Base-by-base conservation (phyloP, 176 grass and related monocot genomes). In the Lolium multiflorum region DNA sequence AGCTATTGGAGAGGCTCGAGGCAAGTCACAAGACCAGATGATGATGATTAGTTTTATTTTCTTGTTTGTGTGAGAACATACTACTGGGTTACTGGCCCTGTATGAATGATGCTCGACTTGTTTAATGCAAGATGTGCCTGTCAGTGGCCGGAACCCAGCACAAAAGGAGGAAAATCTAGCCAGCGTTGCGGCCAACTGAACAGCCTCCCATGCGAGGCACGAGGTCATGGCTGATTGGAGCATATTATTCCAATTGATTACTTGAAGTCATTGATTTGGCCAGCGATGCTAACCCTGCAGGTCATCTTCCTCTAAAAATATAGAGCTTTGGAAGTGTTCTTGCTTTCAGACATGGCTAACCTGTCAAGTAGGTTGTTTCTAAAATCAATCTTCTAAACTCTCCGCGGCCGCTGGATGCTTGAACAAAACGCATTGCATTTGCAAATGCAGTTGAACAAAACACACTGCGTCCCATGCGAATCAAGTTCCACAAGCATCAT, bases 141-240 rank as follows among this genome's bases (percentile, higher is more conserved):
- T 82, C 59, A 76, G 51, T 89, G 18, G 77, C 22, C 38, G 63
- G 9, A 68, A 31, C 59, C 44, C 35, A 17, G 66, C 37, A 31
- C 37, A 68, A 87, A 66, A 37, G 55, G 16, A 17, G 3, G n/a
- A 11, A 50, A 69, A 79, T 88, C 63, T 83, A 61, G 41, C 52
- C 77, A 51, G 52, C 14, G 51, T 38, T 52, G 4, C 28, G 18
- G 81, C 44, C 81, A 79, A 48, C 43, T 44, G 24, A 83, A 17
- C 56, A 86, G 22, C 62, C 64, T 13, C 70, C 84, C 84, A 78
- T 63, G 79, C 54, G 25, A 78, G 55, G 55, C 84, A 83, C 88
- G 88, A 48, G 84, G 77, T 76, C 18, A 78, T 47, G 54, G 54
- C 47, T 16, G 13, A 17, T 46, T 87, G 63, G 21, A 79, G 16